Base-by-base conservation (phyloP, 2,329 filamentous ascomycete species). In the Fusarium neocosmosporiellum region DNA sequence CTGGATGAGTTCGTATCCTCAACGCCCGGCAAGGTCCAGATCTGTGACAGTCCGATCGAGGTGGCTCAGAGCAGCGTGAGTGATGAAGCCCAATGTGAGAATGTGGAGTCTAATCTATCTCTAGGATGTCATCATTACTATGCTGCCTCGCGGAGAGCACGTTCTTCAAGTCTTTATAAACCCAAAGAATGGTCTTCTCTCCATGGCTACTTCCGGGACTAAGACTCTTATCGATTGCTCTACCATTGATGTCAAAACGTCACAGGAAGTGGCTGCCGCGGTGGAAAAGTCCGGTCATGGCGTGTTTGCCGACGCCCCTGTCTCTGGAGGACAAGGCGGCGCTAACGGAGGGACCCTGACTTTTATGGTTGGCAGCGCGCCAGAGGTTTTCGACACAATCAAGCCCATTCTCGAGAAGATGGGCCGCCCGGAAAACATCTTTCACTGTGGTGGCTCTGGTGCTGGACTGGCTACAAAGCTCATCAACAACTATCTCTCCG, bases 401-500 rank as follows among this genome's bases (percentile, higher is more conserved):
- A 64, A 65, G 50, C 54, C 67, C 0, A 41, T 58, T 13, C 57
- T 70, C 2, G 27, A 37, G 1, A 33, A 37, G 16, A 67, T 67
- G 67, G 64, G 67, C 7, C 53, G 53, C 3, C 22, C 48, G 1
- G 59, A 62, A 7, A 67, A 48, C 5, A 65, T 75, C 37, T 73
- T 66, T 22, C 54, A 63, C 16, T 74, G 72, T 50, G 70, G 72
- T 4, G 31, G 59, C 8, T 24, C 46, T 7, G 70, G 72, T 7
- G 65, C 72, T 4, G 71, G 70, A 7, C 20, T 72, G 5, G 70
- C 67, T 8, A 70, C 67, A 0, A 74, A 72, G 27, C 55, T 66
- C 9, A 74, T 74, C 18, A 74, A 74, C 54, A 72, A 72, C 59
- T 74, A 72, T 18, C 33, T 72, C 5, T 67, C 66, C 0, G 61